phyloP scores from a whole-genome alignment of 2,329 filamentous ascomycete genomes.

The Biscogniauxia marginata region DNA sequence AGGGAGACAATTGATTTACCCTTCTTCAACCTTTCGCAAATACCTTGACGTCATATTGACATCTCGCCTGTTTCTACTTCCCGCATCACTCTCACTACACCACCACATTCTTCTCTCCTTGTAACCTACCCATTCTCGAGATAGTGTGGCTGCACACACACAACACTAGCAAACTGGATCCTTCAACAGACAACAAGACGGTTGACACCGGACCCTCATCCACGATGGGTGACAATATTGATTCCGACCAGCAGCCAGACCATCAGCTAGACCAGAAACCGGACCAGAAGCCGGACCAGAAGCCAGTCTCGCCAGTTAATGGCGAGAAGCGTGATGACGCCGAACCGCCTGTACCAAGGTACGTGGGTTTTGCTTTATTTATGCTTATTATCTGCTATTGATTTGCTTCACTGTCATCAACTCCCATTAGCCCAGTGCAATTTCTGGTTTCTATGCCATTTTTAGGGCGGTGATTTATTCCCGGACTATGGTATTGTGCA shows the following conservation, averaged over 20 bases:
- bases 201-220: neutral
- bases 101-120: neutral
- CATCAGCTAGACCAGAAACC: no score
- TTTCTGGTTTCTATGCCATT: neutral
- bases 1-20: neutral
- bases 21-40: neutral
- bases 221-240: constrained; percentile 12
- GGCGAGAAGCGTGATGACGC: constrained; percentile 12
- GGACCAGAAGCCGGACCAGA: no score
- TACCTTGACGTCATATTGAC: neutral
- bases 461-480: no score
- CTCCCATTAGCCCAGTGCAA: neutral
- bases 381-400: neutral
- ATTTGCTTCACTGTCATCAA: neutral
- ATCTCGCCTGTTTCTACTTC: neutral
- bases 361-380: constrained; percentile 1
- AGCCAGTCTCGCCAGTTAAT: constrained; percentile 3
- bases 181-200: neutral
- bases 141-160: neutral
- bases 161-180: neutral
- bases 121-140: neutral
- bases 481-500: neutral
- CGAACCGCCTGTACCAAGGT: constrained; percentile 10
- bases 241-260: constrained; percentile 10
- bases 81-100: neutral